These are phyloP conservation scores for Erodium texanum DNA, from an alignment of 441 rosid species.

Conservation along the genomic window DNA sequence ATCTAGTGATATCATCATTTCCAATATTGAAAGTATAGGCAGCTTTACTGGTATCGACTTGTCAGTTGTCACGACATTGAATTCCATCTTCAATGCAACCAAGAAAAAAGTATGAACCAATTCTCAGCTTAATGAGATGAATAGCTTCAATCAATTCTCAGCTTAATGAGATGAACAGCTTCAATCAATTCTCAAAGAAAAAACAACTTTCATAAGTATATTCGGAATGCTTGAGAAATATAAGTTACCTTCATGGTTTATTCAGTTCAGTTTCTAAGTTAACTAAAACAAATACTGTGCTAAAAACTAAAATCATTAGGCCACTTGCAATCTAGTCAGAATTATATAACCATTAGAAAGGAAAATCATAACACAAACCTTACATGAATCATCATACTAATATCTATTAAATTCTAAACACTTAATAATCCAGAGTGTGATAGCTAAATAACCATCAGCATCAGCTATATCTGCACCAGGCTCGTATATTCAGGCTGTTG, in stretches of 20 bases:
- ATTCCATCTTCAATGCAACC: background rate
- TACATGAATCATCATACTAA: background rate
- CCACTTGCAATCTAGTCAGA: background rate
- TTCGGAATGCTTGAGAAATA: background rate
- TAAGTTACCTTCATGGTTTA: background rate
- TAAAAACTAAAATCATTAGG: background rate
- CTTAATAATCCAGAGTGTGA: background rate
- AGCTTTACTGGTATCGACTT: background rate
- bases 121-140: background rate
- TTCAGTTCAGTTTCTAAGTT: background rate
- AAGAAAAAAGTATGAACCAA: background rate
- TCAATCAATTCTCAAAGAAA: background rate
- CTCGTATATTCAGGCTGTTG: background rate
- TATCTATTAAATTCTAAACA: background rate
- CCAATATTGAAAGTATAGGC: background rate
- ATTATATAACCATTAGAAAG: background rate
- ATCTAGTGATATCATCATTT: background rate
- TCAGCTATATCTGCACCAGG: background rate
- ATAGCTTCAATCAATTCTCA: background rate
- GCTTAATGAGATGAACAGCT: background rate
- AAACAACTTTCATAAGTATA: background rate
- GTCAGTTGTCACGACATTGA: background rate
- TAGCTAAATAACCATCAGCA: background rate
- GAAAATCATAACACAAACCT: background rate
- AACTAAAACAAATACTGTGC: background rate